phyloP scores from a whole-genome alignment of 2,329 filamentous ascomycete species.

The Colletotrichum caudatum region DNA sequence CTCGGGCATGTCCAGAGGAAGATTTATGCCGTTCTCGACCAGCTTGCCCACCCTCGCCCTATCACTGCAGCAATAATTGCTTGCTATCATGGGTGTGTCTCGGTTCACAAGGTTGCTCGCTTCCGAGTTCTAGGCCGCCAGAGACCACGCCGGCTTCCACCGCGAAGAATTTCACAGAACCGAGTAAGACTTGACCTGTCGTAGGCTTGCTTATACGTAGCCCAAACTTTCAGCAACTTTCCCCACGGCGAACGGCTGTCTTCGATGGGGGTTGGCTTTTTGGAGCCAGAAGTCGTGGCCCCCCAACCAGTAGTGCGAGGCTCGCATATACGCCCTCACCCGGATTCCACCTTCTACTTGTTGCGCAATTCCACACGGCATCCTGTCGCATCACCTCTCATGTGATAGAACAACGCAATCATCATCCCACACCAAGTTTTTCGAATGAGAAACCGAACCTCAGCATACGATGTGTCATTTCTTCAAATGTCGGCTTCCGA shows the following conservation, averaged over 20 bases:
- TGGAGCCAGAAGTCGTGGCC: background rate
- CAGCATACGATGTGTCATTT: constrained; percentile 22
- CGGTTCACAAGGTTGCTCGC: background rate
- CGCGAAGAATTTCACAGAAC: background rate
- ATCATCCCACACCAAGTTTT: background rate
- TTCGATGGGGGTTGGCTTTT: background rate
- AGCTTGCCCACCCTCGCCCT: background rate
- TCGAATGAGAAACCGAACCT: background rate
- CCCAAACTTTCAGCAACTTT: background rate
- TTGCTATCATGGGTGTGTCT: background rate
- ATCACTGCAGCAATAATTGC: no score
- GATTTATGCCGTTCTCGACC: background rate
- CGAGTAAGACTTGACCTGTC: background rate
- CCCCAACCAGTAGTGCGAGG: background rate
- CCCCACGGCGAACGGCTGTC: background rate
- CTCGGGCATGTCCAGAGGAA: background rate
- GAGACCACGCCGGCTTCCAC: background rate
- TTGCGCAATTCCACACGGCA: constrained; percentile 10
- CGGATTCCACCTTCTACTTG: background rate
- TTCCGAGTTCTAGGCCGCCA: background rate
- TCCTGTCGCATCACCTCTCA: background rate
- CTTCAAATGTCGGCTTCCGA: constrained; percentile 20
- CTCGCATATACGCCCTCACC: background rate
- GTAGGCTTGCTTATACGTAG: background rate
- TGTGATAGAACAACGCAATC: background rate